Conservation (phyloP, 192 early-diverging fungal genomes). For the Phlyctochytrium bullatum region DNA sequence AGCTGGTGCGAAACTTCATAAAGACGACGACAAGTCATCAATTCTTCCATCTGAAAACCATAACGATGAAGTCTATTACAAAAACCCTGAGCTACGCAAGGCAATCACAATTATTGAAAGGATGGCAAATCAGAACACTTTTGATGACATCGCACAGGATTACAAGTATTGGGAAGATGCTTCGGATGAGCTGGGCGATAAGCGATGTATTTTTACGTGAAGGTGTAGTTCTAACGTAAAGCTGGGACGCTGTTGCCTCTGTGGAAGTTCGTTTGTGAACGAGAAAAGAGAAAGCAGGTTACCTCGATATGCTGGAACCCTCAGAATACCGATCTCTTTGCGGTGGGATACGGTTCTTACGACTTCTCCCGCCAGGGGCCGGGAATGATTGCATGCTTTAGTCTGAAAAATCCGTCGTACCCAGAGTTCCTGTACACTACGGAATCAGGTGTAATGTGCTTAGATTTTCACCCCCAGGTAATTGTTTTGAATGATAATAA, state of each 20-base stretch:
- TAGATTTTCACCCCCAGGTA: conserved; percentile 61
- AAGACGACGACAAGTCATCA: conserved; percentile 53
- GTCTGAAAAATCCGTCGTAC: conserved; percentile 59
- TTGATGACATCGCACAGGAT: conserved; percentile 64
- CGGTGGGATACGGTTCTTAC: conserved; percentile 61
- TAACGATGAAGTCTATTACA: conserved; percentile 60
- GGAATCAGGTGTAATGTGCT: conserved; percentile 57
- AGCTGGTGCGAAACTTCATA: conserved; percentile 47
- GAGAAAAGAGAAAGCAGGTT: conserved; percentile 62
- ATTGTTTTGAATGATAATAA: not conserved
- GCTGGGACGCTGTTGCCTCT: conserved; percentile 55
- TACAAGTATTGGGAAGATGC: conserved; percentile 70
- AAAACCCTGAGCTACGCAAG: conserved; percentile 55
- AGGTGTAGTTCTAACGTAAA: conserved; percentile 8
- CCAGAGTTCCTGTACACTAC: conserved; percentile 58
- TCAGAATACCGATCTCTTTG: conserved; percentile 52
- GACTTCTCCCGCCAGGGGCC: conserved; percentile 61
- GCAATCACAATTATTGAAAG: conserved; percentile 53
- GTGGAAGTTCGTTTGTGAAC: conserved; percentile 60
- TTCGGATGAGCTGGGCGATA: conserved; percentile 52
- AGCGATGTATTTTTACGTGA: conserved; percentile 38
- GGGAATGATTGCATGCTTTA: conserved; percentile 61
- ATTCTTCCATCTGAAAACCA: conserved; percentile 50
- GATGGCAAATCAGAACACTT: conserved; percentile 68
- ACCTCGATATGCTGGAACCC: conserved; percentile 59